A percentile compares a stretch with the other conserved stretches of the same genome.
Conservation (phyloP, 1,284 basidiomycete species). For the Gymnopus androsaceus region DNA sequence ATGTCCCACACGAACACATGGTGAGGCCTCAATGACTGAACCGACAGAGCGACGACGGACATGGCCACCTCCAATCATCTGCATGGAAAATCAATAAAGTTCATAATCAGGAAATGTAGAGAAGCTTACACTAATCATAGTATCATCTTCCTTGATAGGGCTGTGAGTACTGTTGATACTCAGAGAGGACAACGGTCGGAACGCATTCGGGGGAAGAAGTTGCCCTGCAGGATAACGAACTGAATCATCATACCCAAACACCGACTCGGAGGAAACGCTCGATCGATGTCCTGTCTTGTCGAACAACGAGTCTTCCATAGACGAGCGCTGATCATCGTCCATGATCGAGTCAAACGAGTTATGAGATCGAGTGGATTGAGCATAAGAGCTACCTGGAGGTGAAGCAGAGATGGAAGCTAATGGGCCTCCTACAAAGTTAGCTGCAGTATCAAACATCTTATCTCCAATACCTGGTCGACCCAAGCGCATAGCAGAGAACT, state of each 20-base stretch:
- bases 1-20: conserved; percentile 49
- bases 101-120: neutral
- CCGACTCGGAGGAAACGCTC: conserved; percentile 58
- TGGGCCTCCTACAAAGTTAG: conserved; percentile 53
- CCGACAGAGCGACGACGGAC: conserved; percentile 68
- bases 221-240: conserved; percentile 33
- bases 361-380: conserved; percentile 30
- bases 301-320: conserved; percentile 63
- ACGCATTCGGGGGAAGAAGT: conserved; percentile 45
- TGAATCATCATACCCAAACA: conserved; percentile 58
- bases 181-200: conserved; percentile 64
- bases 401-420: conserved; percentile 71
- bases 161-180: conserved; percentile 55
- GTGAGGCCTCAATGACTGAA: conserved; percentile 69
- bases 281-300: conserved; percentile 58
- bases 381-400: conserved; percentile 38
- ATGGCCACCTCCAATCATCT: conserved; percentile 79
- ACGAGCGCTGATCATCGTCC: conserved; percentile 46
- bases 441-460: conserved; percentile 80
- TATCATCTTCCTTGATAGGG: conserved; percentile 68
- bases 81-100: conserved; percentile 16
- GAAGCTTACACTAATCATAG: conserved; percentile 70
- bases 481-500: conserved; percentile 54
- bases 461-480: conserved; percentile 80
- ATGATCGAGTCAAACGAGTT: conserved; percentile 64